These are phyloP conservation scores for Salvia hispanica DNA, from an alignment of 257 asterid genomes.

Conservation along the genomic window DNA sequence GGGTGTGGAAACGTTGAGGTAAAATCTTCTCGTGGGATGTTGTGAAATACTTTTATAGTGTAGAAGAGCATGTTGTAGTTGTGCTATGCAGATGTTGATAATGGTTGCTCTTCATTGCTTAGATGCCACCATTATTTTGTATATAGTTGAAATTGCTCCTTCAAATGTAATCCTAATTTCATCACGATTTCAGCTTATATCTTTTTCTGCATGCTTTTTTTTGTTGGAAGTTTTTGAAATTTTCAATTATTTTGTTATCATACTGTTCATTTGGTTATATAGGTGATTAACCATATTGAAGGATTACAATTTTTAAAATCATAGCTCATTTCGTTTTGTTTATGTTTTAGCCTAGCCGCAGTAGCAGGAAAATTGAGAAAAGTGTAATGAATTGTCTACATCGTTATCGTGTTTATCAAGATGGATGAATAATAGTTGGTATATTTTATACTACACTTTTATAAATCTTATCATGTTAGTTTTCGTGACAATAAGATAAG, in stretches of 20 bases:
- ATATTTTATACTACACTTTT: conserved; percentile 1
- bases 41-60: conserved; percentile 25
- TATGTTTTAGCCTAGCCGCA: background rate
- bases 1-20: background rate
- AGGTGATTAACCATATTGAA: background rate
- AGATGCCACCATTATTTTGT: conserved; percentile 47
- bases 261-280: background rate
- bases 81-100: conserved; percentile 33
- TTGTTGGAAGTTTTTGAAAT: background rate
- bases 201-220: background rate
- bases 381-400: background rate
- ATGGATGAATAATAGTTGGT: background rate
- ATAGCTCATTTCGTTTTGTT: background rate
- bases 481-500: background rate
- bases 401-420: background rate
- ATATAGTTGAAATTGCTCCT: conserved; percentile 48
- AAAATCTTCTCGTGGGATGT: no score
- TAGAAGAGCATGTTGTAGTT: conserved; percentile 36
- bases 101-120: conserved; percentile 41
- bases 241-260: background rate
- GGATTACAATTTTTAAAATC: background rate
- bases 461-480: background rate
- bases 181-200: conserved; percentile 17
- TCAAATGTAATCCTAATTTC: conserved; percentile 36
- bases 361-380: background rate